A percentile compares a stretch with the other conserved stretches of the same genome.
These are phyloP conservation scores for Penicillium fimorum DNA, from an alignment of 495 filamentous ascomycete genomes.

Conservation along the genomic window DNA sequence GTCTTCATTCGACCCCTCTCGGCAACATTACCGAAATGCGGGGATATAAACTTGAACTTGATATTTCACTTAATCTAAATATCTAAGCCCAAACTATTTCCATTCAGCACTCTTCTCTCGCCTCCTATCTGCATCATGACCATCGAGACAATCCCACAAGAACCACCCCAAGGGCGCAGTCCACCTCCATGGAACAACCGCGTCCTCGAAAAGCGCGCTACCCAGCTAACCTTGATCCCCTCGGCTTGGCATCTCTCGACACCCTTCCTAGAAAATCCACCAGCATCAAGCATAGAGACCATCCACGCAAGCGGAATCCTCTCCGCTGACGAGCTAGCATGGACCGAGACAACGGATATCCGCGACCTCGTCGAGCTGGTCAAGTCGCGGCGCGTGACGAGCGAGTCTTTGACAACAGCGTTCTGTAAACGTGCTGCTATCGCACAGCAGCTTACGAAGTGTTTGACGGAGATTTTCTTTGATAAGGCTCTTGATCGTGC, in stretches of 20 bases:
- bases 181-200: conserved; percentile 7
- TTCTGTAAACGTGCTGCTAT: conserved; percentile 59
- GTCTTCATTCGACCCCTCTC: too few species aligned
- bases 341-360: conserved; percentile 46
- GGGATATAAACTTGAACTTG: neutral
- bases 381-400: conserved; percentile 6
- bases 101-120: neutral
- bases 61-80: neutral
- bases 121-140: conserved; percentile 1
- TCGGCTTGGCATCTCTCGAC: conserved; percentile 22
- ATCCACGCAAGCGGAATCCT: conserved; percentile 38
- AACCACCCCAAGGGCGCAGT: neutral
- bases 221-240: conserved; percentile 27
- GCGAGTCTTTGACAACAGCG: conserved; percentile 44
- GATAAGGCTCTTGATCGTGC: conserved; percentile 39
- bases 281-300: conserved; percentile 16
- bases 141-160: neutral
- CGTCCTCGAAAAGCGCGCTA: conserved; percentile 17
- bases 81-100: neutral
- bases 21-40: neutral
- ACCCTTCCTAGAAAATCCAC: conserved; percentile 3
- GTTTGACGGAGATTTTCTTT: conserved; percentile 63
- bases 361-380: conserved; percentile 35
- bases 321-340: conserved; percentile 43
- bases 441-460: conserved; percentile 55